Evolutionary conservation across 2,329 filamentous ascomycete species (phyloP).

Genomic region (Proliferodiscus dingleyae): DNA sequence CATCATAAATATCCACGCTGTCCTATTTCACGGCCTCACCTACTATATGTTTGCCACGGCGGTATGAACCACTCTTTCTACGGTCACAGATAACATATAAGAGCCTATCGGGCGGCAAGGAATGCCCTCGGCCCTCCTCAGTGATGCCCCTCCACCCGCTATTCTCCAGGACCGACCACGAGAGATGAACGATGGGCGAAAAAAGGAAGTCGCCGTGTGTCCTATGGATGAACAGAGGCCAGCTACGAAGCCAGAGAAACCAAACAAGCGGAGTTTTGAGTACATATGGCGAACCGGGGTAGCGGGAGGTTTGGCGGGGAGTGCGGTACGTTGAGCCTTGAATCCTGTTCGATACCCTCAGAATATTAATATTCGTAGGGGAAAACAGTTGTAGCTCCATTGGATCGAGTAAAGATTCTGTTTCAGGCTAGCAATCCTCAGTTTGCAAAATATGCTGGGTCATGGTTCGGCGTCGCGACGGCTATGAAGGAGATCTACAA

Average conservation of each 20-base stretch:
- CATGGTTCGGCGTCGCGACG: constrained; percentile 76
- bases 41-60: background rate
- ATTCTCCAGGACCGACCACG: constrained; percentile 39
- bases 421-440: constrained; percentile 94
- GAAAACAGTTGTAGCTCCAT: constrained; percentile 90
- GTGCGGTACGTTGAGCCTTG: constrained; percentile 59
- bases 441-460: constrained; percentile 87
- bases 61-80: constrained; percentile 13
- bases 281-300: constrained; percentile 80
- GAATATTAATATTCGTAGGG: constrained; percentile 50
- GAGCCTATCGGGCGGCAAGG: constrained; percentile 33
- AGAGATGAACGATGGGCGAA: constrained; percentile 32
- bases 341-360: background rate
- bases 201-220: constrained; percentile 37
- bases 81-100: constrained; percentile 11
- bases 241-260: constrained; percentile 38
- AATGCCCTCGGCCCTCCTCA: constrained; percentile 52
- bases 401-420: constrained; percentile 97
- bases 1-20: background rate
- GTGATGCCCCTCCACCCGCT: constrained; percentile 48
- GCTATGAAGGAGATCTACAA: constrained; percentile 81
- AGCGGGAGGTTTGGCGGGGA: constrained; percentile 86
- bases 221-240: constrained; percentile 49
- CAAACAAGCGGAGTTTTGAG: constrained; percentile 70
- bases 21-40: background rate